Conservation (phyloP, 305 asterid genomes). For the Rubia peregrina region DNA sequence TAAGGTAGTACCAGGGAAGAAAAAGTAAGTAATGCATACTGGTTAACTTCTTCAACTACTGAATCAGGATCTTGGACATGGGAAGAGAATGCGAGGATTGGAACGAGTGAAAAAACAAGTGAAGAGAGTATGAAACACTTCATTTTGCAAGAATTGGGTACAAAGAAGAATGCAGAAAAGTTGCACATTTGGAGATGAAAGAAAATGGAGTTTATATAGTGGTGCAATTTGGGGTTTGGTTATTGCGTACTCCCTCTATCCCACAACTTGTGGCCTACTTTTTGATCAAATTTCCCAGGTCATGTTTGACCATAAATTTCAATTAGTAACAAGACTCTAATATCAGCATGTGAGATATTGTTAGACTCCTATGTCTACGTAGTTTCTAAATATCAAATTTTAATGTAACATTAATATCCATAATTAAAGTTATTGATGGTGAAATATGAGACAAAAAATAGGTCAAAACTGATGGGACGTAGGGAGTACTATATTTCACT, state of each 20-base stretch:
- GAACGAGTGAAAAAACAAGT: constrained; percentile 28
- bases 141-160: constrained; percentile 26
- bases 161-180: background rate
- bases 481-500: too few relatives aligned
- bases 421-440: too few relatives aligned
- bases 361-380: too few relatives aligned
- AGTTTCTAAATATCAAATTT: too few relatives aligned
- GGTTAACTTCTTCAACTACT: constrained; percentile 58
- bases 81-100: constrained; percentile 32
- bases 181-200: background rate
- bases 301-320: too few relatives aligned
- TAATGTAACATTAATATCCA: too few relatives aligned
- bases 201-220: constrained; percentile 18
- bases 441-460: too few relatives aligned
- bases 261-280: too few relatives aligned
- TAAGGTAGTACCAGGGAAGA: background rate
- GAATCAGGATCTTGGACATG: constrained; percentile 60
- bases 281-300: too few relatives aligned
- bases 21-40: constrained; percentile 31
- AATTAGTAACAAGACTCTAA: too few relatives aligned
- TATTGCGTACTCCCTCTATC: background rate
- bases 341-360: too few relatives aligned
- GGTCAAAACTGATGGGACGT: too few relatives aligned
- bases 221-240: constrained; percentile 4
- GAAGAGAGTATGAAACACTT: constrained; percentile 27